These are phyloP conservation scores for Penicillium carneum DNA, from an alignment of 2,329 filamentous ascomycete species.

Conservation along the genomic window DNA sequence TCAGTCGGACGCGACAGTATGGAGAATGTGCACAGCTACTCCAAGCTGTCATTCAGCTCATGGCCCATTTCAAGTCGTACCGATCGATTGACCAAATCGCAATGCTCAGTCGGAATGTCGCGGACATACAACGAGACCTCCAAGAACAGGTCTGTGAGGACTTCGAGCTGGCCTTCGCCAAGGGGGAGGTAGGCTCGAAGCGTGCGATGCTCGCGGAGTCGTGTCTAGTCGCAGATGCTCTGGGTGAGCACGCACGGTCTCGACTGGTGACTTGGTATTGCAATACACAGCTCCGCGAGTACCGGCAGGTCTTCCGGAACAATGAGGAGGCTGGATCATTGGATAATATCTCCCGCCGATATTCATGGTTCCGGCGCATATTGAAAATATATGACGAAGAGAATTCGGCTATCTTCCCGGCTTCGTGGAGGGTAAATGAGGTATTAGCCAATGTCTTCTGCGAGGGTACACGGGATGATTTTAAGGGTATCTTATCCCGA, in stretches of 20 bases:
- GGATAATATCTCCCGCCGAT: slow-evolving; percentile 93
- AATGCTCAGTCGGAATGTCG: slow-evolving; percentile 86
- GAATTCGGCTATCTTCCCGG: slow-evolving; percentile 84
- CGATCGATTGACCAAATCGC: slow-evolving; percentile 98
- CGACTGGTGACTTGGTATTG: slow-evolving; percentile 95
- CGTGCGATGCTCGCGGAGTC: slow-evolving; percentile 80
- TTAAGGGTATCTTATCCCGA: slow-evolving; percentile 87
- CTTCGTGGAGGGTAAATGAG: slow-evolving; percentile 88
- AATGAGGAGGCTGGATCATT: slow-evolving; percentile 95
- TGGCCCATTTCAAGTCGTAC: slow-evolving; percentile 98
- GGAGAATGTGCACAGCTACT: slow-evolving; percentile 91
- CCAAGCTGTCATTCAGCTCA: slow-evolving; percentile 94
- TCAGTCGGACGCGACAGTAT: slow-evolving; percentile 88
- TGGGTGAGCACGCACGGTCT: slow-evolving; percentile 84
- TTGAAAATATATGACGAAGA: slow-evolving; percentile 95
- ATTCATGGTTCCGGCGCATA: slow-evolving; percentile 96
- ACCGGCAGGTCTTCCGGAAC: slow-evolving; percentile 91
- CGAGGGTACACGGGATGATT: slow-evolving; percentile 93
- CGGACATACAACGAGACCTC: slow-evolving; percentile 88
- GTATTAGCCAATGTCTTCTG: slow-evolving; percentile 90
- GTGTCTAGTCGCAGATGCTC: slow-evolving; percentile 90
- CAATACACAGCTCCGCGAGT: slow-evolving; percentile 94
- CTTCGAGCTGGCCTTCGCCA: slow-evolving; percentile 93
- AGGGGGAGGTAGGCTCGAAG: slow-evolving; percentile 76
- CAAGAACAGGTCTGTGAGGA: slow-evolving; percentile 99